phyloP scores from a whole-genome alignment of 2,329 filamentous ascomycete genomes.

The Calycina marina region DNA sequence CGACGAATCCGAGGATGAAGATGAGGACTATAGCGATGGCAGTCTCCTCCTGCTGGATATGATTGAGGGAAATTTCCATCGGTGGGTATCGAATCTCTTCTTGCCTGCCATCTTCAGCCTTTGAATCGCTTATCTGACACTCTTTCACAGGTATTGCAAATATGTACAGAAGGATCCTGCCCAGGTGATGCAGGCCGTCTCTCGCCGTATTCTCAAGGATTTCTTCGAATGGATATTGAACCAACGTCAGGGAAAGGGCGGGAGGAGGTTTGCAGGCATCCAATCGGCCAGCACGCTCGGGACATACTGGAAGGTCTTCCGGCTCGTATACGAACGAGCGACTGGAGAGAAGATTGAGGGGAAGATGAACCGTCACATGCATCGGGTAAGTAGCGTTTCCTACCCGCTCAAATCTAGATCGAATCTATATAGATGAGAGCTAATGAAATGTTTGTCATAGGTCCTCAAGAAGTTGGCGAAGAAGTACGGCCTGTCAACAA shows the following conservation, averaged over 20 bases:
- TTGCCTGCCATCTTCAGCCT: constrained; percentile 5
- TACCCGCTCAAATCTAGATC: constrained; percentile 4
- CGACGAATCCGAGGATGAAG: constrained; percentile 11
- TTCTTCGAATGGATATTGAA: constrained; percentile 7
- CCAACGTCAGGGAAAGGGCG: constrained; percentile 7
- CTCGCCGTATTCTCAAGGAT: constrained; percentile 4
- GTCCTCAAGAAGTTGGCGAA: constrained; percentile 1
- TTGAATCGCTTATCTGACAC: constrained; percentile 1
- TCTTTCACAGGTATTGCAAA: constrained; percentile 6
- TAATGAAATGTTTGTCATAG: constrained; percentile 1
- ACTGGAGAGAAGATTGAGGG: constrained; percentile 11
- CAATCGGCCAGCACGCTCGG: constrained; percentile 1
- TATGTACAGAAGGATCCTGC: constrained; percentile 5
- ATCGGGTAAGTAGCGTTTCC: constrained; percentile 9
- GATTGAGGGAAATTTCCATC: constrained; percentile 10
- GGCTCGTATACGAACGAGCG: constrained; percentile 2
- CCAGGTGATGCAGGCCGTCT: constrained; percentile 3
- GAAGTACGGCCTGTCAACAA: background rate
- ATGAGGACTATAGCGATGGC: constrained; percentile 12
- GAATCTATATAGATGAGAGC: constrained; percentile 3
- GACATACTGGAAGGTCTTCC: constrained; percentile 4
- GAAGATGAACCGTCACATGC: constrained; percentile 11
- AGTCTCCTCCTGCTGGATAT: constrained; percentile 11
- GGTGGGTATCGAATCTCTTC: constrained; percentile 7
- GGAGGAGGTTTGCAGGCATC: constrained; percentile 5